phyloP scores from a whole-genome alignment of 768 basidiomycete species.

The Leccinum arenicola region DNA sequence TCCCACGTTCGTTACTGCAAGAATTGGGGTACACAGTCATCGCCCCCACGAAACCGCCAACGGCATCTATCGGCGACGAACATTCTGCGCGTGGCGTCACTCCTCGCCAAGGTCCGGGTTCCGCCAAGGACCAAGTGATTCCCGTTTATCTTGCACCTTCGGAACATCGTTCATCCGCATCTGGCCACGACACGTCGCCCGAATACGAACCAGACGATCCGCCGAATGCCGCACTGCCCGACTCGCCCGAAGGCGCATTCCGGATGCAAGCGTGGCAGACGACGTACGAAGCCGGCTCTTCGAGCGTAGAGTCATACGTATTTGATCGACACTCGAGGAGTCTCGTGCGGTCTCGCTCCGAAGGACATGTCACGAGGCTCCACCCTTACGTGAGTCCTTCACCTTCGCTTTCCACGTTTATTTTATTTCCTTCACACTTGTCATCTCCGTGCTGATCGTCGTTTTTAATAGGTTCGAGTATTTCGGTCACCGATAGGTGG shows the following conservation, averaged over 20 bases:
- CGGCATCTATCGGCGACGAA: slow-evolving; percentile 19
- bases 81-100: neutral
- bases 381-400: slow-evolving; percentile 27
- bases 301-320: slow-evolving; percentile 21
- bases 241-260: slow-evolving; percentile 24
- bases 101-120: slow-evolving; percentile 11
- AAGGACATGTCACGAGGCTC: slow-evolving; percentile 23
- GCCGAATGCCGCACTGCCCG: slow-evolving; percentile 5
- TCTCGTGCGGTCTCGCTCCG: slow-evolving; percentile 30
- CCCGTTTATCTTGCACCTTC: slow-evolving; percentile 22
- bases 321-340: slow-evolving; percentile 28
- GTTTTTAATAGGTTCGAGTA: slow-evolving; percentile 22
- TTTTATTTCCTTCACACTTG: neutral
- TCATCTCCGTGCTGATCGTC: slow-evolving; percentile 8
- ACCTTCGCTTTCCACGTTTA: neutral
- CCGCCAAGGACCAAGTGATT: slow-evolving; percentile 25
- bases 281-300: slow-evolving; percentile 8
- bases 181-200: slow-evolving; percentile 33
- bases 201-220: slow-evolving; percentile 40
- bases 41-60: slow-evolving; percentile 28
- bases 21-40: slow-evolving; percentile 58
- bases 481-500: slow-evolving; percentile 34
- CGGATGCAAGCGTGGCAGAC: slow-evolving; percentile 25
- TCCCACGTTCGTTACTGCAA: slow-evolving; percentile 67
- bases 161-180: slow-evolving; percentile 18